Evolutionary conservation across 2,329 filamentous ascomycete genomes (phyloP), one percentile per base, ranked within the genome.

Genomic region (Juglanconis sp.): DNA sequence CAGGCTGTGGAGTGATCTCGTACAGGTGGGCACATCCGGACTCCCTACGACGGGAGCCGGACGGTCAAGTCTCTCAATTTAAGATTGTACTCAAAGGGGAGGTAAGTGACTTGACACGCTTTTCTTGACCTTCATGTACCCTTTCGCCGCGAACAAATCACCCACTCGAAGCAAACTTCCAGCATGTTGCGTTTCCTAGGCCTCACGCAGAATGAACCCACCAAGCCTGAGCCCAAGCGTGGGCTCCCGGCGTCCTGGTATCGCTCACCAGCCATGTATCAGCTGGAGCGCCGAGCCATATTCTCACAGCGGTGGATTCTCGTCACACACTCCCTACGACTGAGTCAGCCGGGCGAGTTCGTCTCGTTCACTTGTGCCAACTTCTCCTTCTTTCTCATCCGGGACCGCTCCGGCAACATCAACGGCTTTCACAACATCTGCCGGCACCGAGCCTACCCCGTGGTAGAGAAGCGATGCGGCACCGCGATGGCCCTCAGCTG

Each of bases 231-330:
- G 66, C 76, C 53, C 2, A 62, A 60, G 36, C 66, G 72, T 44
- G 73, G 81, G 24, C 66, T 78, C 5, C 75, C 77, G 5, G 70
- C 76, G 49, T 77, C 76, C 64, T 79, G 76, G 77, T 79, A 78
- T 64, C 72, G 71, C 38, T 74, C 70, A 8, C 65, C 68, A n/a
- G 72, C 72, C 24, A 74, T 78, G 69, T 80, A 78, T 62, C 72
- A 78, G 63, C 70, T 79, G 7, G 77, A 79, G 60, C 68, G 77
- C 9, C 72, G 77, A 4, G 74, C 77, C 13, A 75, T 79, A 50
- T 79, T 79, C 64, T 74, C 71, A 0, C 68, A 74, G 67, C 70
- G 67, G 56, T 78, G 76, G 76, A 64, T 77, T 13, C 70, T 72
- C 24, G 62, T 75, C 11, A 69, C 69, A 24, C 76, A 78, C 60